phyloP scores from a whole-genome alignment of 2,329 filamentous ascomycete genomes.

The Fusarium sp. region DNA sequence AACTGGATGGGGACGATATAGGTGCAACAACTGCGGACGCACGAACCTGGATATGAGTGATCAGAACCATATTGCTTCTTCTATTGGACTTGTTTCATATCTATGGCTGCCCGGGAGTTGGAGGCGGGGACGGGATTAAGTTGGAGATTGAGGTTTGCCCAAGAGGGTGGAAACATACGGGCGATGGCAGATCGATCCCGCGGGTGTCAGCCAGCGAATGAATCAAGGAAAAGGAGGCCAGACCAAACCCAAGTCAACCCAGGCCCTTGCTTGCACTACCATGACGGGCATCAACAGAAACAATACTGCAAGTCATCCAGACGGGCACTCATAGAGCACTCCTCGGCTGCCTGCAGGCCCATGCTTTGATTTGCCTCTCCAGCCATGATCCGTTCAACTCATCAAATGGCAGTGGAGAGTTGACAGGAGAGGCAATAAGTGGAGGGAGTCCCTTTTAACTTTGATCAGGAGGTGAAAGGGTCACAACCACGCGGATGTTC shows the following conservation, averaged over 20 bases:
- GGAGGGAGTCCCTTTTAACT: constrained; percentile 11
- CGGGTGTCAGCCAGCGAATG: constrained; percentile 6
- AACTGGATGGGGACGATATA: background rate
- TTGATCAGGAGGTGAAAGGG: constrained; percentile 8
- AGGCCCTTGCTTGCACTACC: constrained; percentile 11
- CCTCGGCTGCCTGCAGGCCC: constrained; percentile 1
- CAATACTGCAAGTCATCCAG: background rate
- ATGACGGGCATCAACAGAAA: constrained; percentile 9
- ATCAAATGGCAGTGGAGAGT: constrained; percentile 3
- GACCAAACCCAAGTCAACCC: background rate
- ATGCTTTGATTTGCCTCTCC: constrained; percentile 30
- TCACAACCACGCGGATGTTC: constrained; percentile 17
- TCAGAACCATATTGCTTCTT: background rate
- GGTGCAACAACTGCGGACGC: background rate
- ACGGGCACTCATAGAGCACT: constrained; percentile 2
- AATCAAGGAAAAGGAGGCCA: background rate
- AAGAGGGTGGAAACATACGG: constrained; percentile 5
- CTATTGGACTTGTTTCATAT: background rate
- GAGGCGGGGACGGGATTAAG: background rate
- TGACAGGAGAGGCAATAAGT: constrained; percentile 13
- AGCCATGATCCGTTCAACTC: constrained; percentile 4
- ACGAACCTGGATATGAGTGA: background rate
- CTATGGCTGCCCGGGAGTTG: background rate
- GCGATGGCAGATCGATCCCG: constrained; percentile 33
- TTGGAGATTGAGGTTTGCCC: background rate